phyloP scores from a whole-genome alignment of 257 asterid genomes.

The Fraxinus americana region DNA sequence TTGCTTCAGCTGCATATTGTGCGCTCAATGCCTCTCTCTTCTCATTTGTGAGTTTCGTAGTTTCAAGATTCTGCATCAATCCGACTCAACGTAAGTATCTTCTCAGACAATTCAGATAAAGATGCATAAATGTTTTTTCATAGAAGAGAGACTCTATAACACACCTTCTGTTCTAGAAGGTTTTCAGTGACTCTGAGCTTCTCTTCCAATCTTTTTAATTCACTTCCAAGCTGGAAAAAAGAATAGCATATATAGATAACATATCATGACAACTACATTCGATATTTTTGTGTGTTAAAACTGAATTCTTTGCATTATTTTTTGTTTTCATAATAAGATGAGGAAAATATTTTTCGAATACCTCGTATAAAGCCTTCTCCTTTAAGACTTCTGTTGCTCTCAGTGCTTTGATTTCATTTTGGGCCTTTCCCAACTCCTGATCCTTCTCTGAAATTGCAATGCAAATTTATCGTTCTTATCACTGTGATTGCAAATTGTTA shows the following conservation, averaged over 20 bases:
- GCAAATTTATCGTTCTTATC: neutral
- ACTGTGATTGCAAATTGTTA: neutral
- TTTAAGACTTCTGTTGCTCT: conserved; percentile 65
- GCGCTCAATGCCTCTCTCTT: conserved; percentile 79
- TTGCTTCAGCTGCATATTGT: conserved; percentile 88
- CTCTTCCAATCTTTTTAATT: conserved; percentile 56
- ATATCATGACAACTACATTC: neutral
- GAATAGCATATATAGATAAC: neutral
- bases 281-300: neutral
- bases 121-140: neutral
- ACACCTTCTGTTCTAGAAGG: conserved; percentile 68
- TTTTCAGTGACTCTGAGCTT: conserved; percentile 53
- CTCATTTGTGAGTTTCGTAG: conserved; percentile 60
- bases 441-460: conserved; percentile 63
- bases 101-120: neutral
- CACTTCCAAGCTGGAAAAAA: conserved; percentile 53
- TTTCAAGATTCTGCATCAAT: conserved; percentile 70
- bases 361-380: conserved; percentile 87
- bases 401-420: conserved; percentile 70
- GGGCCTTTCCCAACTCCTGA: conserved; percentile 60
- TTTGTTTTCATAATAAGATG: neutral
- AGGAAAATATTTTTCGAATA: conserved; percentile 25
- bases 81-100: conserved; percentile 8
- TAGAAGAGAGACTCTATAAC: neutral
- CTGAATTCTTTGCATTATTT: conserved; percentile 2